phyloP scores from a whole-genome alignment of 495 filamentous ascomycete genomes.

The Friedmanniomyces endolithicus region DNA sequence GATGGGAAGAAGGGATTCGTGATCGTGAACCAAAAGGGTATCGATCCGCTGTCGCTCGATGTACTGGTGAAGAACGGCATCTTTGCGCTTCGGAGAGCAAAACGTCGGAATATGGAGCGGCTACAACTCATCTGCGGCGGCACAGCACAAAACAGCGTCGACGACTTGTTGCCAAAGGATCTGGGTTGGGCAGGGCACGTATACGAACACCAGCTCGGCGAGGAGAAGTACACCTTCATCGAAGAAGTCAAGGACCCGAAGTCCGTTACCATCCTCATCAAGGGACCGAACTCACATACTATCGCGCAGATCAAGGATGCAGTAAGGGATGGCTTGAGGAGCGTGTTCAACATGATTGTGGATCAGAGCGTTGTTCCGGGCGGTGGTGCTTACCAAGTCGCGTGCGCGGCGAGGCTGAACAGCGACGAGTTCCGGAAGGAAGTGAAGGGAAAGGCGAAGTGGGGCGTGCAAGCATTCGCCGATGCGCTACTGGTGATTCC shows the following conservation, averaged over 20 bases:
- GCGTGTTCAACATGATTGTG: slow-evolving; percentile 97
- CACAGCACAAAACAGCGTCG: slow-evolving; percentile 84
- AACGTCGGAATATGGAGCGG: slow-evolving; percentile 97
- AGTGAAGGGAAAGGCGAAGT: slow-evolving; percentile 95
- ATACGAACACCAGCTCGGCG: slow-evolving; percentile 93
- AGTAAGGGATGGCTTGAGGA: slow-evolving; percentile 88
- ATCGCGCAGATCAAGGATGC: slow-evolving; percentile 94
- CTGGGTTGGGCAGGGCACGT: slow-evolving; percentile 94
- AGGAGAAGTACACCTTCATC: slow-evolving; percentile 98
- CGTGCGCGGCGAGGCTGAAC: slow-evolving; percentile 77
- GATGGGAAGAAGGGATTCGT: slow-evolving; percentile 94
- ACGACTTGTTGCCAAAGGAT: slow-evolving; percentile 76
- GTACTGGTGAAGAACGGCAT: slow-evolving; percentile 97
- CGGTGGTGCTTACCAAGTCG: slow-evolving; percentile 90
- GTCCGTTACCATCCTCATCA: slow-evolving; percentile 96
- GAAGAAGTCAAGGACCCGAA: slow-evolving; percentile 98
- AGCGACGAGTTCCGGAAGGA: slow-evolving; percentile 70
- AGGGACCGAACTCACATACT: slow-evolving; percentile 92
- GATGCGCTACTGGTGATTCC: slow-evolving; percentile 90
- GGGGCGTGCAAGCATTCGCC: slow-evolving; percentile 84
- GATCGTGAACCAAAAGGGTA: slow-evolving; percentile 98
- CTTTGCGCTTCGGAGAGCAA: slow-evolving; percentile 81
- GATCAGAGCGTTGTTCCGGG: slow-evolving; percentile 90
- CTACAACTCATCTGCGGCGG: slow-evolving; percentile 90
- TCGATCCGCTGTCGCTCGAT: slow-evolving; percentile 89